Percentiles rank a stretch among this genome's conserved stretches.
Conservation (phyloP, 345 rosid species). For the Populus nigra region DNA sequence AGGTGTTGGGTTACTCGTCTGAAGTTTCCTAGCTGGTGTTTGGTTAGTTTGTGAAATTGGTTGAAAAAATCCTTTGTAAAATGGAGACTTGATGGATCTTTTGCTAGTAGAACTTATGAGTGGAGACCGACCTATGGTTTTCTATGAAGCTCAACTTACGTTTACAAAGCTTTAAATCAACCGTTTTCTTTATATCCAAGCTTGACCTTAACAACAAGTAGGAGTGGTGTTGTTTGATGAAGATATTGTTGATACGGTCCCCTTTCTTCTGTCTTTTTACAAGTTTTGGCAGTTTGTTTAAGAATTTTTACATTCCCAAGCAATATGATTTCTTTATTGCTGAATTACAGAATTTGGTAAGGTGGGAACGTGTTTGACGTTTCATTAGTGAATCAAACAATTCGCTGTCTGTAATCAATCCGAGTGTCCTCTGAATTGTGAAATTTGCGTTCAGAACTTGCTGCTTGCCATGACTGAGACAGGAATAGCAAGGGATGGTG, state of each 20-base stretch:
- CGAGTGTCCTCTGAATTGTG: constrained; percentile 1
- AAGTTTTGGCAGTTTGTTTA: constrained; percentile 16
- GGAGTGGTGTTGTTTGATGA: not conserved
- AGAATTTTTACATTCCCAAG: constrained; percentile 18
- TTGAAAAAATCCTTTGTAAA: constrained; percentile 23
- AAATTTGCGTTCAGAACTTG: not conserved
- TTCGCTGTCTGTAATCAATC: not conserved
- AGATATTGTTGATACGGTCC: not conserved
- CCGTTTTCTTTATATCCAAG: not conserved
- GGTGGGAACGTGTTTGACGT: constrained; percentile 35
- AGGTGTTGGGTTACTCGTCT: constrained; percentile 21
- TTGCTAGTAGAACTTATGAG: constrained; percentile 4
- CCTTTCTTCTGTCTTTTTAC: not conserved
- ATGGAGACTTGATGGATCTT: constrained; percentile 20
- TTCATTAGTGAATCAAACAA: constrained; percentile 25
- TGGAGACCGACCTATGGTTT: constrained; percentile 4
- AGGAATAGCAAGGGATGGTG: constrained; percentile 5
- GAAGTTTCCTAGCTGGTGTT: constrained; percentile 3
- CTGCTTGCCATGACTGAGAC: constrained; percentile 5
- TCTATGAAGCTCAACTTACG: not conserved
- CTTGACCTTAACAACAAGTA: not conserved
- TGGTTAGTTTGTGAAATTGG: constrained; percentile 18
- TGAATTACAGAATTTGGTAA: constrained; percentile 43
- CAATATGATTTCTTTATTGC: constrained; percentile 32
- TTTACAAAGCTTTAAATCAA: not conserved